phyloP scores from a whole-genome alignment of 169 alveolate species.

The Theileria luwenshuni region DNA sequence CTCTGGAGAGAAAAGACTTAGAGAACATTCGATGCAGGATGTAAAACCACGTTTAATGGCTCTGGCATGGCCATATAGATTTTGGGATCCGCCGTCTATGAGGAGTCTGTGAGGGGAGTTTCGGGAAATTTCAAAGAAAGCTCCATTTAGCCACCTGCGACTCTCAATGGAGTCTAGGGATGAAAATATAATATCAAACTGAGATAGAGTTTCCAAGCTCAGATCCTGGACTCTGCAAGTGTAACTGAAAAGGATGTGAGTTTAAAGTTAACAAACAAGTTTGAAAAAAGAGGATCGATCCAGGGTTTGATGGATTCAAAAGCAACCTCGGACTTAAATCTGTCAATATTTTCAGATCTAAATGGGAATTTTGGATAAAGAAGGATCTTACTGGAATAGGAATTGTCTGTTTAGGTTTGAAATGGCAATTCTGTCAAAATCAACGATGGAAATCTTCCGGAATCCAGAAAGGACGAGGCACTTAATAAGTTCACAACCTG shows the following conservation, averaged over 20 bases:
- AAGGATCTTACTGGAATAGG: conserved; percentile 48
- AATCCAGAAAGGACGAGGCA: conserved; percentile 40
- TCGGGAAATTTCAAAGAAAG: conserved; percentile 12
- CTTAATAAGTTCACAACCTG: conserved; percentile 71
- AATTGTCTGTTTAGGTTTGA: conserved; percentile 71
- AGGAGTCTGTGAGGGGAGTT: conserved; percentile 18
- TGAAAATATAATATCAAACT: conserved; percentile 36
- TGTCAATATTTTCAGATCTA: conserved; percentile 31
- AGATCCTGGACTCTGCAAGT: conserved; percentile 24
- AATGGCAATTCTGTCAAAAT: conserved; percentile 63
- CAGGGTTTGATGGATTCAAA: conserved; percentile 15
- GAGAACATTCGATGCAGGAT: conserved; percentile 66
- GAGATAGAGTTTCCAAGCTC: conserved; percentile 14
- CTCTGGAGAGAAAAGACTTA: conserved; percentile 49
- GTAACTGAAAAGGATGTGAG: conserved; percentile 22
- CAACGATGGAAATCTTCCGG: conserved; percentile 61
- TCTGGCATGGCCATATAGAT: conserved; percentile 66
- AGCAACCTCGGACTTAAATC: conserved; percentile 36
- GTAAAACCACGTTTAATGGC: conserved; percentile 34
- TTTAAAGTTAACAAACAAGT: conserved; percentile 34
- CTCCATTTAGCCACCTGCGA: conserved; percentile 60
- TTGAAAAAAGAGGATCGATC: conserved; percentile 15
- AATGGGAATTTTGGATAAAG: conserved; percentile 1
- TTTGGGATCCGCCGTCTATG: conserved; percentile 76
- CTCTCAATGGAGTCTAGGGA: conserved; percentile 39